phyloP scores from a whole-genome alignment of 2,329 filamentous ascomycete genomes.

The Pseudofabraea citricarpa region DNA sequence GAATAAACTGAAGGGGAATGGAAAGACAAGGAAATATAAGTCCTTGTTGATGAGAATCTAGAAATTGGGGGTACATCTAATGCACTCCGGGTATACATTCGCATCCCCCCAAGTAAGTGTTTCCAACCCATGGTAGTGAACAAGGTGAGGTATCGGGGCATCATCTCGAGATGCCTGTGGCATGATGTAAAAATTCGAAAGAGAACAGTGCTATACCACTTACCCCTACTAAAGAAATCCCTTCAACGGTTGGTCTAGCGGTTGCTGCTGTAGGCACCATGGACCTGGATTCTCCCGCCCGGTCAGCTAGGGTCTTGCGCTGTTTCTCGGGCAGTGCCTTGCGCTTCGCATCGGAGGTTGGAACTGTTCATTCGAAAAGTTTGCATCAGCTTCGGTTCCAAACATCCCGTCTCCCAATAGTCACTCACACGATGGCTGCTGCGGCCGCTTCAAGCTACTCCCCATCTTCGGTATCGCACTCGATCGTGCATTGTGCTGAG shows the following conservation, averaged over 20 bases:
- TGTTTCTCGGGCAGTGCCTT: constrained; percentile 60
- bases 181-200: too few species aligned
- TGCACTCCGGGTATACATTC: too few species aligned
- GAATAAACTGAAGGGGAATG: too few species aligned
- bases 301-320: constrained; percentile 52
- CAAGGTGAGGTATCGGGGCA: too few species aligned
- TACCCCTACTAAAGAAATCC: constrained; percentile 20
- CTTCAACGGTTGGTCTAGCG: constrained; percentile 31
- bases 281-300: constrained; percentile 45
- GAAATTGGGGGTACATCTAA: too few species aligned
- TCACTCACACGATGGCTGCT: constrained; percentile 13
- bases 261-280: constrained; percentile 35
- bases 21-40: too few species aligned
- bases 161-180: too few species aligned
- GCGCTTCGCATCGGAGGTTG: constrained; percentile 54
- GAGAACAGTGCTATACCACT: too few species aligned
- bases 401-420: not conserved
- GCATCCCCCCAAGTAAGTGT: too few species aligned
- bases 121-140: too few species aligned
- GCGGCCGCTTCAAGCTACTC: constrained; percentile 32
- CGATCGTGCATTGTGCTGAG: constrained; percentile 53
- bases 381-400: constrained; percentile 4
- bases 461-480: not conserved
- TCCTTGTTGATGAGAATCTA: too few species aligned
- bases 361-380: constrained; percentile 31